Evolutionary conservation across 306 rosid species (phyloP).

Genomic region (Citrullus colocynthis): DNA sequence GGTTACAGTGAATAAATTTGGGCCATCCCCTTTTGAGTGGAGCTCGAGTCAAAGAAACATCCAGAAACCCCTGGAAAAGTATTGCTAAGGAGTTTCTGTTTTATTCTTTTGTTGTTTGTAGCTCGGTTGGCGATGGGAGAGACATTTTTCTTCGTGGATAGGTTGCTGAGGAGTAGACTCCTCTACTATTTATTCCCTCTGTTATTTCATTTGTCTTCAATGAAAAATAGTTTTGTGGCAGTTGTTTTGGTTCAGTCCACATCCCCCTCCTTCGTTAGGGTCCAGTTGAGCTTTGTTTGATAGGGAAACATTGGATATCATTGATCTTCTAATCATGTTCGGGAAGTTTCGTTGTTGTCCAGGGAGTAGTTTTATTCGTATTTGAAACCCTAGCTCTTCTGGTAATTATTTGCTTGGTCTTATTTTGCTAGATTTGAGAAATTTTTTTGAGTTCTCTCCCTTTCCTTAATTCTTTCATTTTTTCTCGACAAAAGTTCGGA

Average conservation of each 20-base stretch:
- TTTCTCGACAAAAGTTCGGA: too few relatives aligned
- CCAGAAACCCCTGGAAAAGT: neutral
- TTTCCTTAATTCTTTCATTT: too few relatives aligned
- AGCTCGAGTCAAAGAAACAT: neutral
- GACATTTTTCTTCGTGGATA: neutral
- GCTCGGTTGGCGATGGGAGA: neutral
- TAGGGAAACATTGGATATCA: neutral
- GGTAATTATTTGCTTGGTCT: too few relatives aligned
- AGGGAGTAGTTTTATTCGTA: neutral
- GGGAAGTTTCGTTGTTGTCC: neutral
- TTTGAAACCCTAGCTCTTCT: neutral
- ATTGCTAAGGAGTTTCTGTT: neutral
- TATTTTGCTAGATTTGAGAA: too few relatives aligned
- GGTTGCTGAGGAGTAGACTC: neutral
- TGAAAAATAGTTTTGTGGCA: too few relatives aligned
- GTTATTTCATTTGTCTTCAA: too few relatives aligned
- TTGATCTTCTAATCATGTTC: too few relatives aligned
- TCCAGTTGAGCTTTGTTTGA: neutral
- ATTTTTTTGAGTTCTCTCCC: too few relatives aligned
- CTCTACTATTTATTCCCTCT: neutral
- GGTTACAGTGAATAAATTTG: neutral
- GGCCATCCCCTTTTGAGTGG: neutral
- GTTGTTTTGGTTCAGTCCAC: too few relatives aligned
- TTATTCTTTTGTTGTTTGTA: neutral
- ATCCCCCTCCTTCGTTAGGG: too few relatives aligned